Evolutionary conservation across 805 yeast species (phyloP).

Genomic region (Clavispora vitiphila): DNA sequence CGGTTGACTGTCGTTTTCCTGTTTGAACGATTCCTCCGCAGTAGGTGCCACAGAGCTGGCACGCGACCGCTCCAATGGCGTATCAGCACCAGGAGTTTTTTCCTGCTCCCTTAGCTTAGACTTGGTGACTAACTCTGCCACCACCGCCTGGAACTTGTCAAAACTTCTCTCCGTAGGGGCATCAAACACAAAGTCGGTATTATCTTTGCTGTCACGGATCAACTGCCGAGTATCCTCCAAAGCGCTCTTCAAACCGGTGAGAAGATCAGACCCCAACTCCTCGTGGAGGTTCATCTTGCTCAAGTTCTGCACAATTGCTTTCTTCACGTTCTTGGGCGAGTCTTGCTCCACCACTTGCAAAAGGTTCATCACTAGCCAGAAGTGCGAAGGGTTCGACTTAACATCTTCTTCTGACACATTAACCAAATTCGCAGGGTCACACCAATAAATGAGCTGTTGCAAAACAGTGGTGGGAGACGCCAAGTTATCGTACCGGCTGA

Average conservation of each 20-base stretch:
- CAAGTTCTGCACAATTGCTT: constrained; percentile 47
- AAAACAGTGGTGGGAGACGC: constrained; percentile 48
- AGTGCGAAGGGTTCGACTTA: constrained; percentile 45
- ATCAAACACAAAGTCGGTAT: constrained; percentile 31
- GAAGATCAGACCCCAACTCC: constrained; percentile 22
- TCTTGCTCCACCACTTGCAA: constrained; percentile 47
- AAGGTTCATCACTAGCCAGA: constrained; percentile 51
- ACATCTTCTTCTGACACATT: constrained; percentile 40
- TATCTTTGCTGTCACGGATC: constrained; percentile 18
- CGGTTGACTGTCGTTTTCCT: background rate
- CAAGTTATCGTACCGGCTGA: constrained; percentile 28
- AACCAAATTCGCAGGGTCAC: constrained; percentile 69
- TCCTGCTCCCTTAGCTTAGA: constrained; percentile 17
- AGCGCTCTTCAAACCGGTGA: constrained; percentile 30
- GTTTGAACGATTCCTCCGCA: background rate
- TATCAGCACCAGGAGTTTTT: background rate
- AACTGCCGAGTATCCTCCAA: constrained; percentile 28
- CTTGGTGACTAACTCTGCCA: constrained; percentile 19
- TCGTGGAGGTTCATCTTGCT: constrained; percentile 38
- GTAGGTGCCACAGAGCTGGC: constrained; percentile 2
- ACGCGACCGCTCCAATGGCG: constrained; percentile 1
- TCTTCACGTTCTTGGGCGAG: constrained; percentile 47
- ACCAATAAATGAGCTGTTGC: constrained; percentile 78
- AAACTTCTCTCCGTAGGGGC: constrained; percentile 25
- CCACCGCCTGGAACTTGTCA: constrained; percentile 24